These are phyloP conservation scores for Zalerion maritima DNA, from an alignment of 495 filamentous ascomycete species.

Conservation along the genomic window DNA sequence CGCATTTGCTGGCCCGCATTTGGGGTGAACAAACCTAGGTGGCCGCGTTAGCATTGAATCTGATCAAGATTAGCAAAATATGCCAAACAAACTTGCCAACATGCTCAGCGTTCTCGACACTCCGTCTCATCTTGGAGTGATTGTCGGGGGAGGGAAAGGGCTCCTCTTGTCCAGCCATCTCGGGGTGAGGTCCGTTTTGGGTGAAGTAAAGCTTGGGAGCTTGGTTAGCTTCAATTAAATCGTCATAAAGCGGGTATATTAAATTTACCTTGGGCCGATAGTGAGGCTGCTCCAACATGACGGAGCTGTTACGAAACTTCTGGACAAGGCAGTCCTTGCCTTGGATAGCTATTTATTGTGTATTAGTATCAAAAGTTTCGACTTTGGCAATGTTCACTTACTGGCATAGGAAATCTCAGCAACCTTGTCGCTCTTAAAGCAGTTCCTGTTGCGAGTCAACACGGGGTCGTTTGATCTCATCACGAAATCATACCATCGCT, in stretches of 20 bases:
- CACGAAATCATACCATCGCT: slow-evolving; percentile 48
- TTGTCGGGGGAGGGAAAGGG: slow-evolving; percentile 67
- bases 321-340: slow-evolving; percentile 78
- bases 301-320: slow-evolving; percentile 91
- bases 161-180: slow-evolving; percentile 43
- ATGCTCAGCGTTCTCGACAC: slow-evolving; percentile 72
- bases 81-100: slow-evolving; percentile 57
- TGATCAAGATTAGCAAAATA: slow-evolving; percentile 4
- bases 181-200: slow-evolving; percentile 23
- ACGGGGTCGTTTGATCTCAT: neutral
- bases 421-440: slow-evolving; percentile 69
- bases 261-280: slow-evolving; percentile 67
- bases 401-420: slow-evolving; percentile 90
- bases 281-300: slow-evolving; percentile 71
- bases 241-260: neutral
- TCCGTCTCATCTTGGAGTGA: slow-evolving; percentile 68
- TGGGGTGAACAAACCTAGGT: slow-evolving; percentile 53
- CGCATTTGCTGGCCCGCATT: slow-evolving; percentile 57
- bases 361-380: slow-evolving; percentile 5
- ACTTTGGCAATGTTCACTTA: slow-evolving; percentile 28
- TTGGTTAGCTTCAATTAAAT: slow-evolving; percentile 4
- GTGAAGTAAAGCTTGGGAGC: slow-evolving; percentile 34
- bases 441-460: slow-evolving; percentile 38
- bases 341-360: slow-evolving; percentile 53
- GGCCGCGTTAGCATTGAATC: no score